Base-by-base conservation (phyloP, 2,329 filamentous ascomycete species). In the Penicillium sp. region DNA sequence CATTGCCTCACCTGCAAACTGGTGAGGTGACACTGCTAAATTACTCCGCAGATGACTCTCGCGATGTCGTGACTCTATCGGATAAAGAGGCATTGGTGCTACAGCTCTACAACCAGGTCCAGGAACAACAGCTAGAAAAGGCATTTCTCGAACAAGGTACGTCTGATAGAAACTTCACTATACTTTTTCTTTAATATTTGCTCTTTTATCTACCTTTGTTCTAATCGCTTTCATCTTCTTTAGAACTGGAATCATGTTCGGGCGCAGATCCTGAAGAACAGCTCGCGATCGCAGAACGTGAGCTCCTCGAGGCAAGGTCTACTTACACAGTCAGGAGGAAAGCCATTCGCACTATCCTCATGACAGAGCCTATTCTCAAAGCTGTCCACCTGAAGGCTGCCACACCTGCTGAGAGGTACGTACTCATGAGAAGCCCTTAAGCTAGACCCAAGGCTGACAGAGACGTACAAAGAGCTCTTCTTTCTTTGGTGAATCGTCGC, bases 351-450 rank as follows among this genome's bases (percentile, higher is more conserved):
- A 85, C 82, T 44, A 84, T 90, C 50, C 74, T 94, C 61, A 84
- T 85, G 63, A 86, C 86, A 54, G 88, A 90, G 65, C 90, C 91
- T 8, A 85, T 89, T 38, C 77, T 95, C 55, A 90, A 89, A 67
- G 88, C 90, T 7, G 85, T 93, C 37, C 89, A 95, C 70, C 78
- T 83, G 57, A 85, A 85, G 41, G 83, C 82, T 12, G 80, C 84
- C 17, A 83, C 84, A 2, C 82, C 84, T 42, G 78, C 86, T 50
- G 89, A 94, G 74, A 83, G 85, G 89, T 90, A 79, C 53, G 71
- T 56, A 33, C 31, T 50, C 28, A 61, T 50, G 12, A 11, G 37
- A 40, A 11, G 42, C 37, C 53, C 45, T 37, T 33, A 22, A 43
- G 25, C 25, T 49, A 59, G 52, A 22, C 17, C 36, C 41, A 22